Base-by-base conservation (phyloP, 495 filamentous ascomycete genomes). In the Hyaloscypha hepaticicola region DNA sequence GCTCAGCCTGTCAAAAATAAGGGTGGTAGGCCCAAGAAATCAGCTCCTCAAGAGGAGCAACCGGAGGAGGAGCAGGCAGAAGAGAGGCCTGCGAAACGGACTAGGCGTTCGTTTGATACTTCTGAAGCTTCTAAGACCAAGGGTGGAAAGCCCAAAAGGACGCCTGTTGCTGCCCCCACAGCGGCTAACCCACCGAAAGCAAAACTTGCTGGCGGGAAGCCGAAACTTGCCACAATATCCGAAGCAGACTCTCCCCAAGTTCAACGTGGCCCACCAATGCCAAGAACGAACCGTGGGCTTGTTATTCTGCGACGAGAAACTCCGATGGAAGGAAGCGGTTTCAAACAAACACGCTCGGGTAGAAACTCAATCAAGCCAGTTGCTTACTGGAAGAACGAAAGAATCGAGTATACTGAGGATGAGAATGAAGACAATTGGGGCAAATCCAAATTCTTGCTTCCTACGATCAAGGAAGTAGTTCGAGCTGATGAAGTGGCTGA, bases 311-410 rank as follows among this genome's bases (percentile, higher is more conserved):
- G 91, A 53, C 84, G 86, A 57, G 88, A 91, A 69, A 85, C 81
- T 0, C 89, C 85, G 77, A 58, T 61, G 26, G 85, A 61, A 79
- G 82, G 49, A 71, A 74, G 29, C 78, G 75, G 57, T 71, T 77
- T 72, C 70, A 66, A 45, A 80, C 74, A 68, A 25, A 85, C 85
- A 25, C 79, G 83, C 21, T 85, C 81, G 6, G 83, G 83, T 12
- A 77, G 82, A 21, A 78, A 72, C 24, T 83, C 80, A 16, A 83
- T 93, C 61, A 85, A 88, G 65, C 95, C 95, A 7, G 74, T 97
- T n/a, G 85, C 88, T 41, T 94, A 80, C 72, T 98, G 95, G 95
- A 86, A 85, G 59, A 91, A 91, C 61, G 95, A 98, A 71, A 84
- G 84, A 26, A 82, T 88, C 60, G 82, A 92, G 2, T 92, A 87